Conservation (phyloP, 2,329 filamentous ascomycete species). For the Epichloe festucae region DNA sequence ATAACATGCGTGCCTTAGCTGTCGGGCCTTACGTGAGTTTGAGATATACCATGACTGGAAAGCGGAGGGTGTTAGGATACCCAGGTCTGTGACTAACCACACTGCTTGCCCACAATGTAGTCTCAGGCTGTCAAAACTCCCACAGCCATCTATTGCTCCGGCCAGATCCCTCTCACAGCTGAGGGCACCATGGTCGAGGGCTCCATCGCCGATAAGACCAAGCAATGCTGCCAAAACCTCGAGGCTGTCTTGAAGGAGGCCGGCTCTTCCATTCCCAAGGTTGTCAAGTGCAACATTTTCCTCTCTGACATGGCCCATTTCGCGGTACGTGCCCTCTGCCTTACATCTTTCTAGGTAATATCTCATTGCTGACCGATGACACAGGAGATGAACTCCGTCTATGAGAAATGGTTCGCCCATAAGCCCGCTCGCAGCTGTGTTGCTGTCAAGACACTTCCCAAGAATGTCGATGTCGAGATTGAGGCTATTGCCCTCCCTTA, state of each 20-base stretch:
- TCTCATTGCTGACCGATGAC: not conserved
- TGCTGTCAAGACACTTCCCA: constrained; percentile 77
- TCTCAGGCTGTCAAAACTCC: constrained; percentile 56
- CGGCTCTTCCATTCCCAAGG: constrained; percentile 61
- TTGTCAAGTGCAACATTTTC: constrained; percentile 90
- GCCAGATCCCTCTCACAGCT: constrained; percentile 57
- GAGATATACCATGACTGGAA: not conserved
- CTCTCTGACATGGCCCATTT: constrained; percentile 86
- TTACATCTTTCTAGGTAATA: too few relatives aligned
- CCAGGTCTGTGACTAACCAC: not conserved
- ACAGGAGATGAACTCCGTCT: constrained; percentile 69
- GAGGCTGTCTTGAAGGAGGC: constrained; percentile 72
- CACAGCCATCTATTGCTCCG: constrained; percentile 53
- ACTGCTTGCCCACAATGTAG: constrained; percentile 20
- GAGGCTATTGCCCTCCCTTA: constrained; percentile 69
- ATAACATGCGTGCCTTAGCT: constrained; percentile 24
- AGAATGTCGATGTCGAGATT: constrained; percentile 79
- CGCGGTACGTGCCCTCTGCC: constrained; percentile 31
- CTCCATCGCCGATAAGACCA: constrained; percentile 50
- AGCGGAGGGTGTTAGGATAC: not conserved
- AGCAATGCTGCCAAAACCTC: constrained; percentile 60
- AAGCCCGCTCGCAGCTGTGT: constrained; percentile 86
- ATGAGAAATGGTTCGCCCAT: constrained; percentile 69
- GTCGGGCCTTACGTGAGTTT: constrained; percentile 49
- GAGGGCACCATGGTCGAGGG: constrained; percentile 43